These are phyloP conservation scores for Solanum corneliomulleri DNA, from an alignment of 257 asterid genomes.

Conservation along the genomic window DNA sequence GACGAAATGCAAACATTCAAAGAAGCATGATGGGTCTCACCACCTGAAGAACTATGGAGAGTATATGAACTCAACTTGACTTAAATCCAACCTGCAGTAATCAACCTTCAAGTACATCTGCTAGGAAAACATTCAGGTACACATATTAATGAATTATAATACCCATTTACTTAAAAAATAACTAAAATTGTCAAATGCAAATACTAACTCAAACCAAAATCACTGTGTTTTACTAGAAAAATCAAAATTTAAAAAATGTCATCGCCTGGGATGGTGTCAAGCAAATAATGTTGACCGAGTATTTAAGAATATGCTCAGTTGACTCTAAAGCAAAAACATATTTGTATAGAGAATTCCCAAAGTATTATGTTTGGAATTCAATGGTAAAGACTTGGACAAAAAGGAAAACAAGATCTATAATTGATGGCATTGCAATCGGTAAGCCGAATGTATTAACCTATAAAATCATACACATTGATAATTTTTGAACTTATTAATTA, in stretches of 20 bases:
- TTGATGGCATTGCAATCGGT: neutral
- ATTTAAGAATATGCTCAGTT: neutral
- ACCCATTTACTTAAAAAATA: too few species aligned
- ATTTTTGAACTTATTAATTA: too few species aligned
- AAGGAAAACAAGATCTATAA: too few species aligned
- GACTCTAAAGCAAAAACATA: neutral
- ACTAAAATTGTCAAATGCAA: neutral
- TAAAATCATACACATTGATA: neutral
- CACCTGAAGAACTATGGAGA: neutral
- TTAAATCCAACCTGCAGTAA: neutral
- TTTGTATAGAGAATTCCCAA: neutral
- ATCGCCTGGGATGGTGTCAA: neutral
- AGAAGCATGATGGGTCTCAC: neutral
- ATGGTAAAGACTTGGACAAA: neutral
- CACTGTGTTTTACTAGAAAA: neutral
- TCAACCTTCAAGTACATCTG: neutral
- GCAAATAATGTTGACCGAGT: neutral
- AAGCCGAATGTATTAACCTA: neutral
- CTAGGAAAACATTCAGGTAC: too few species aligned
- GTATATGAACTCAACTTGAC: too few species aligned
- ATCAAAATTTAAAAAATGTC: too few species aligned
- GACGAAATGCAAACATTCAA: neutral
- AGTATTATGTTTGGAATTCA: neutral
- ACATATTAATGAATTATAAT: neutral
- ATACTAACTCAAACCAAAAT: neutral